phyloP scores from a whole-genome alignment of 306 rosid species.

The Styphnolobium japonicum region DNA sequence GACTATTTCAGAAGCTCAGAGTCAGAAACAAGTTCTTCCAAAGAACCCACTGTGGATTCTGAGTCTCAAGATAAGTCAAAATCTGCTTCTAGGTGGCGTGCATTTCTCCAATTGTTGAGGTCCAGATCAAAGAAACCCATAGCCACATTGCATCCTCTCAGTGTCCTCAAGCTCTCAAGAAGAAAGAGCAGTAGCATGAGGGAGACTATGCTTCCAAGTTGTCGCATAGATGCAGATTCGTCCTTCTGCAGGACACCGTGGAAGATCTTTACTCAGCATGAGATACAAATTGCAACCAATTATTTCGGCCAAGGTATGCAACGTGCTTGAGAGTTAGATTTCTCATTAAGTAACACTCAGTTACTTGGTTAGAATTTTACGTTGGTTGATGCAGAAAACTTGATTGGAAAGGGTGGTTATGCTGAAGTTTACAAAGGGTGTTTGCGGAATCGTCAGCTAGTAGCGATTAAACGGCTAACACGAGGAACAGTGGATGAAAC shows the following conservation, averaged over 20 bases:
- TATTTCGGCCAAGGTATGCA: conserved; percentile 59
- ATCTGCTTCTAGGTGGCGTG: conserved; percentile 44
- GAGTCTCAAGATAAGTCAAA: conserved; percentile 33
- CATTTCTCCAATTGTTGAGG: conserved; percentile 45
- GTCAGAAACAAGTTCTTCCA: conserved; percentile 57
- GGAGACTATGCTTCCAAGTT: conserved; percentile 41
- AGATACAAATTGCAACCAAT: conserved; percentile 66
- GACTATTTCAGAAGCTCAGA: conserved; percentile 68
- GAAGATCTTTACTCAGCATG: conserved; percentile 61
- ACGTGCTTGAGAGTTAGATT: background rate
- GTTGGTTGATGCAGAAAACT: conserved; percentile 49
- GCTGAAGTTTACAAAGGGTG: conserved; percentile 83
- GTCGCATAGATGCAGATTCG: conserved; percentile 34
- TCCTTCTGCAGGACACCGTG: conserved; percentile 52
- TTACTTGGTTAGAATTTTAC: background rate
- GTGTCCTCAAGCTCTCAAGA: conserved; percentile 55
- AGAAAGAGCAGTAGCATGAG: conserved; percentile 62
- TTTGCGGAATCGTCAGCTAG: conserved; percentile 54
- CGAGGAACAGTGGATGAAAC: conserved; percentile 65
- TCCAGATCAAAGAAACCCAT: conserved; percentile 46
- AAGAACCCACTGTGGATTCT: conserved; percentile 31
- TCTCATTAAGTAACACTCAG: background rate
- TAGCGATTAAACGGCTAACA: conserved; percentile 65
- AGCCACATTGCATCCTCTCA: conserved; percentile 53
- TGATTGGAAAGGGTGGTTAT: conserved; percentile 91